phyloP scores from a whole-genome alignment of 768 basidiomycete species.

The Harrya chromipes region DNA sequence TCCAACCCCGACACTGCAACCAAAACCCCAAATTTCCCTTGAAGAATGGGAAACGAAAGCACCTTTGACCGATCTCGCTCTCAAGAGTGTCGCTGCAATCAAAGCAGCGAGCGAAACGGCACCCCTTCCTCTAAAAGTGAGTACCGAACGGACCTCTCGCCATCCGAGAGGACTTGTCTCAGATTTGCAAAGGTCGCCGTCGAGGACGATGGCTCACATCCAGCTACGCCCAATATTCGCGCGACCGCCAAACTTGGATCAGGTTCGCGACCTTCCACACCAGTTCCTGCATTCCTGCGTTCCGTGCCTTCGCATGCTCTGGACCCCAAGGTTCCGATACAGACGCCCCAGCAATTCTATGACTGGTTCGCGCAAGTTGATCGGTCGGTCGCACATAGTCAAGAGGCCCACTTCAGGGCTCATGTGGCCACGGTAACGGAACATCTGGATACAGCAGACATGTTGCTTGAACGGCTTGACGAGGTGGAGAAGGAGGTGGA shows the following conservation, averaged over 20 bases:
- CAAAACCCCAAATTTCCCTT: conserved; percentile 54
- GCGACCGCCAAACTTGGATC: conserved; percentile 37
- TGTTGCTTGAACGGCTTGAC: conserved; percentile 66
- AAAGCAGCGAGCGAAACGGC: conserved; percentile 58
- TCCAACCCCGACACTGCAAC: conserved; percentile 26
- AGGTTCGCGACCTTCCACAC: conserved; percentile 48
- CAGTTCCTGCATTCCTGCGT: conserved; percentile 19
- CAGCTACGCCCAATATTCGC: conserved; percentile 37
- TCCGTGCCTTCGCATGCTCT: conserved; percentile 46
- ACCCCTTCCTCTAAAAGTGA: conserved; percentile 75
- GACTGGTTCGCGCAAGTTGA: conserved; percentile 95
- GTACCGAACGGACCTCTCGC: conserved; percentile 7
- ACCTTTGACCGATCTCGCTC: conserved; percentile 67
- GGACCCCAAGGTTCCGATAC: conserved; percentile 74
- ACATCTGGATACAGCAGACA: conserved; percentile 76
- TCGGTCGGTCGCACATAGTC: conserved; percentile 85
- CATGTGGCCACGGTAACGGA: conserved; percentile 75
- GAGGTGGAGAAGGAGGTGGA: conserved; percentile 72
- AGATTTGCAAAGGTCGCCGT: conserved; percentile 41
- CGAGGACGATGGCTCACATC: conserved; percentile 35
- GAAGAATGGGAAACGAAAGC: conserved; percentile 93
- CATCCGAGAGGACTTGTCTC: conserved; percentile 25
- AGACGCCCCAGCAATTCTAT: conserved; percentile 93
- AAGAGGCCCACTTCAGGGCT: conserved; percentile 88
- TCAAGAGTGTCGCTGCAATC: conserved; percentile 59